Percentiles rank a stretch among this genome's conserved stretches.
phyloP scores from a whole-genome alignment of 2,329 filamentous ascomycete species.

The Stylonectria norvegica region DNA sequence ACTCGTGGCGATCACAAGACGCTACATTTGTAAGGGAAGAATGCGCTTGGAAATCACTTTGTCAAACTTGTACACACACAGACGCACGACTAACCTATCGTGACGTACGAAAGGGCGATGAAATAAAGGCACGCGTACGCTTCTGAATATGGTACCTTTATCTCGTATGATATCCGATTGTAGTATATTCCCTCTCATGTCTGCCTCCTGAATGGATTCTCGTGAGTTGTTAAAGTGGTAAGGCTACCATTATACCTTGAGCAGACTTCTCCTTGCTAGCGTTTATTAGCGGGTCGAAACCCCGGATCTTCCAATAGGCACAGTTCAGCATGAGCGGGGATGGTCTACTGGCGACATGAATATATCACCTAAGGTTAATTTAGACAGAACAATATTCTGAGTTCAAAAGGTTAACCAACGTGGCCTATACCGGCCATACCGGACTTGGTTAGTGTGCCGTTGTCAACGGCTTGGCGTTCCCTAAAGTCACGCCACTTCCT shows the following conservation, averaged over 20 bases:
- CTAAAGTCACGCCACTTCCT: neutral
- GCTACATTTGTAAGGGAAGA: neutral
- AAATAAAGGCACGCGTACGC: neutral
- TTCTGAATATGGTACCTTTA: neutral
- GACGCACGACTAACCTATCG: neutral
- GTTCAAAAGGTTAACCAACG: neutral
- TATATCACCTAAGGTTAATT: neutral
- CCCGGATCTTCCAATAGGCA: neutral
- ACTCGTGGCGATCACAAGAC: neutral
- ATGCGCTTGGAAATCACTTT: neutral
- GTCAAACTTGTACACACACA: neutral
- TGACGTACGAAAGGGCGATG: neutral
- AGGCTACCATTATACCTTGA: neutral
- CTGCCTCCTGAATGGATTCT: neutral
- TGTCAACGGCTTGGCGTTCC: neutral
- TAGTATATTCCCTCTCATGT: neutral
- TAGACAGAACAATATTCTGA: neutral
- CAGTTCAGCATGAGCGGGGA: neutral
- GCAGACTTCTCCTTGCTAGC: neutral
- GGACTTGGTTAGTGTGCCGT: neutral
- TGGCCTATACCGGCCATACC: neutral
- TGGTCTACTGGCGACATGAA: neutral
- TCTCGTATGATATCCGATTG: neutral
- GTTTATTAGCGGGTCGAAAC: neutral
- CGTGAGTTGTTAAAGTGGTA: neutral